Base-by-base conservation (phyloP, 768 basidiomycete genomes). In the Naematelia encephala region DNA sequence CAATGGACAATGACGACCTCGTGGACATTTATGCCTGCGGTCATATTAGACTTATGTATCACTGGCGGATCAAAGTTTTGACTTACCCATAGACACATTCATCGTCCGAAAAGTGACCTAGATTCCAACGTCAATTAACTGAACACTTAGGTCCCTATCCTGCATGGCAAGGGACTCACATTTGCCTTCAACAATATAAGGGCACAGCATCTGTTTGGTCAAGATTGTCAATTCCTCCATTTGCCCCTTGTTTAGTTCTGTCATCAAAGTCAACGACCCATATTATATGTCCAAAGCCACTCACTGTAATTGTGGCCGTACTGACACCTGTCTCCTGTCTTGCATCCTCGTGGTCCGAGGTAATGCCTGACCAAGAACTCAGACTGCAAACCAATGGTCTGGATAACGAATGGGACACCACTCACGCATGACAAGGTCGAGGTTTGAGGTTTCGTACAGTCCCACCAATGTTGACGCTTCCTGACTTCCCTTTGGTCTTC, bases 391-490 rank as follows among this genome's bases (percentile, higher is more conserved):
- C 12, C 62, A 51, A 52, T 70, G 61, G 26, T 61, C 52, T 29
- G 27, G 44, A 14, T 3, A 69, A 8, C 8, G 8, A 39, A 39
- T 39, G n/a, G n/a, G n/a, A n/a, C 34, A 39, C 8, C 34, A 39
- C 72, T 66, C 63, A 74, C 72, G 70, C 67, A 59, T 74, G 73
- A 61, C 73, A 74, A 51, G 73, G 73, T 48, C 73, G 54, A 34
- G 73, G 73, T 25, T 61, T 59, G 25, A 72, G 54, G 16, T 54
- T 55, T 28, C 73, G 59, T 27, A 74, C 66, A 12, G 59, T 49
- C 52, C 29, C 51, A 28, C 34, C 48, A 2, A 34, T 29, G n/a
- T 29, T 29, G 10, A 23, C 29, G 21, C 43, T 26, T 12, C 45
- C 44, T 25, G 19, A 39, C 8, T n/a, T 56, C 25, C 12, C 58